Conservation (phyloP, 2,329 filamentous ascomycete genomes). For the Sporothrix euskadiensis region DNA sequence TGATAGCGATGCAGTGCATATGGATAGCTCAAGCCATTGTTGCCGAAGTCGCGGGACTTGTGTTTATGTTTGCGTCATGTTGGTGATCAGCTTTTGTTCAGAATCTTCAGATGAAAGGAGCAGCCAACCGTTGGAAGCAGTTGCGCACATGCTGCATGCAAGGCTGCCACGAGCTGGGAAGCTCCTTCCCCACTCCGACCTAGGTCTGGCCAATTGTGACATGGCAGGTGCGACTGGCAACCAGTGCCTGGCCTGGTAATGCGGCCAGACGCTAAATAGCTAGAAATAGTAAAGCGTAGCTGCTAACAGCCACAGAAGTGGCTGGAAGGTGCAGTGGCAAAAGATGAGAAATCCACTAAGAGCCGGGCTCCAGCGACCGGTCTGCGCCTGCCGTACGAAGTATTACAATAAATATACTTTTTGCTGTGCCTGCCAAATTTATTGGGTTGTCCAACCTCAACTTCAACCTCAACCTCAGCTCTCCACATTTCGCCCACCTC, state of each 20-base stretch:
- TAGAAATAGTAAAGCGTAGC: not conserved
- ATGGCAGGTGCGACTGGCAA: not conserved
- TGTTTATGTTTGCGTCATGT: not conserved
- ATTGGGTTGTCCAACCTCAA: conserved; percentile 7
- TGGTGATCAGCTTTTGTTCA: not conserved
- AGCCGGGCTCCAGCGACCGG: not conserved
- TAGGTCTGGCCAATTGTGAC: not conserved
- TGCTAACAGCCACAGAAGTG: conserved; percentile 29
- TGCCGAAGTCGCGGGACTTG: not conserved
- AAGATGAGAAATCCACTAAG: conserved; percentile 27
- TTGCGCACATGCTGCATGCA: conserved; percentile 4
- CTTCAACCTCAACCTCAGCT: not conserved
- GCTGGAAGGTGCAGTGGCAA: conserved; percentile 33
- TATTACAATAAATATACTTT: not conserved
- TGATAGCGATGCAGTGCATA: not conserved
- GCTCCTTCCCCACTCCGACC: conserved; percentile 1
- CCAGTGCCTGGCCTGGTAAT: not conserved
- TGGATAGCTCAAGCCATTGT: conserved; percentile 1
- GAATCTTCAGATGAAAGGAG: not conserved
- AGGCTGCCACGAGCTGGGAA: conserved; percentile 1
- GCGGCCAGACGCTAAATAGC: not conserved
- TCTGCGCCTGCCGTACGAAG: not conserved
- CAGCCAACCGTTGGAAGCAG: not conserved
- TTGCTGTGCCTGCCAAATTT: conserved; percentile 3
- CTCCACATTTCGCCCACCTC: not conserved